phyloP scores from a whole-genome alignment of 179 eudicot species.

The Beta macrorhiza region DNA sequence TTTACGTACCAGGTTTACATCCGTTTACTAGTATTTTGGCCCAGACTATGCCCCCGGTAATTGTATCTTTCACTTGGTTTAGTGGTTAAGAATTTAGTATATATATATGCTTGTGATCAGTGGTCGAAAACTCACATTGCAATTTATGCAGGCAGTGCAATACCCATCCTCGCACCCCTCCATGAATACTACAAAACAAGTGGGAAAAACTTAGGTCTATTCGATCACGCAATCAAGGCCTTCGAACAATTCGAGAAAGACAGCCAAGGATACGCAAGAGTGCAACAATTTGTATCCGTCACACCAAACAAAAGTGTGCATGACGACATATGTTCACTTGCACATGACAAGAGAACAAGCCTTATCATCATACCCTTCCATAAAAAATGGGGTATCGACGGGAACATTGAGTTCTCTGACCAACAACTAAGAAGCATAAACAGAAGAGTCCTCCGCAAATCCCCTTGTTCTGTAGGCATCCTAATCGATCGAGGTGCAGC shows the following conservation, averaged over 20 bases:
- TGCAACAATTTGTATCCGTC: slow-evolving; percentile 38
- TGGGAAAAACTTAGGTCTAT: not conserved
- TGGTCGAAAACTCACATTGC: too few species aligned
- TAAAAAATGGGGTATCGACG: slow-evolving; percentile 32
- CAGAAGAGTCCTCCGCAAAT: slow-evolving; percentile 32
- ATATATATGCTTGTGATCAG: too few species aligned
- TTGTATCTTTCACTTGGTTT: too few species aligned
- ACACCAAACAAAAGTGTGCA: slow-evolving; percentile 42
- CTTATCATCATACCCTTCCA: slow-evolving; percentile 45
- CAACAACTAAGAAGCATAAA: slow-evolving; percentile 34
- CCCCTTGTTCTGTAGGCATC: slow-evolving; percentile 51
- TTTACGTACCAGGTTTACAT: too few species aligned
- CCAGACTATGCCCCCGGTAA: too few species aligned
- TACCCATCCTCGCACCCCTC: slow-evolving; percentile 37
- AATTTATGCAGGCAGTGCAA: slow-evolving; percentile 26
- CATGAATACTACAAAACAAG: slow-evolving; percentile 25
- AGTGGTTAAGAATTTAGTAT: too few species aligned
- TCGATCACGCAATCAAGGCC: slow-evolving; percentile 32
- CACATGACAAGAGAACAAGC: slow-evolving; percentile 37
- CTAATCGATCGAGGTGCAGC: slow-evolving; percentile 30
- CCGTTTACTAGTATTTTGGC: too few species aligned
- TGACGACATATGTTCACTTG: slow-evolving; percentile 38
- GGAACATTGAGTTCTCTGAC: slow-evolving; percentile 15
- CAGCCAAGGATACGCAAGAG: slow-evolving; percentile 27
- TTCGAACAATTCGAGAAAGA: slow-evolving; percentile 29